Evolutionary conservation across 257 asterid species (phyloP).

Genomic region (Petunia axillaris): DNA sequence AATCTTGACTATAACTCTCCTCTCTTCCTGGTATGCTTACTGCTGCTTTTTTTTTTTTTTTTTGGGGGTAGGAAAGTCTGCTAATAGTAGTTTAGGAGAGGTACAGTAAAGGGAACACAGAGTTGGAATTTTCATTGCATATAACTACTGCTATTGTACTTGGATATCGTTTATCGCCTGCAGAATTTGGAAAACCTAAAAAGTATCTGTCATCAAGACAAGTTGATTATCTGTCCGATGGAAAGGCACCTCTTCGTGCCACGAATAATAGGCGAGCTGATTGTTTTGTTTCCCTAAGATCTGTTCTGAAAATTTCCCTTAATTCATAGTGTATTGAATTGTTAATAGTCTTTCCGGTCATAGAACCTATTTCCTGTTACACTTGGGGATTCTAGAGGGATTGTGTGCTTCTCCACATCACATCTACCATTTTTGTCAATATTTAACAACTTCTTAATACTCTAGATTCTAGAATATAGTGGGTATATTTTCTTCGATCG

Average conservation of each 20-base stretch:
- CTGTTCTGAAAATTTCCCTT: background rate
- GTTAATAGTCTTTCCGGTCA: background rate
- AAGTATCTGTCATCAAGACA: background rate
- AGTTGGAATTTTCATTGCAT: background rate
- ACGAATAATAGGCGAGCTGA: background rate
- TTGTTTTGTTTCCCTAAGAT: background rate
- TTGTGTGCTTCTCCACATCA: background rate
- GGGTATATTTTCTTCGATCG: background rate
- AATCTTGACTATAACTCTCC: background rate
- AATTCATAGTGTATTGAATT: background rate
- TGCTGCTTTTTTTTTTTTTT: background rate
- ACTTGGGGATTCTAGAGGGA: background rate
- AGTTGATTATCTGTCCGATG: background rate
- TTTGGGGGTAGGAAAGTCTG: background rate
- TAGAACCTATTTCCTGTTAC: background rate
- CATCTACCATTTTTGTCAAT: background rate
- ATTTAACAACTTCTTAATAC: background rate
- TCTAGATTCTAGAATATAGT: background rate
- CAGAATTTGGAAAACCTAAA: conserved; percentile 1
- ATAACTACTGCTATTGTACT: background rate
- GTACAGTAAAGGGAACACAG: conserved; percentile 1
- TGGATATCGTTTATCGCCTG: background rate
- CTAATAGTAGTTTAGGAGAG: background rate
- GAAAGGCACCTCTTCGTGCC: background rate
- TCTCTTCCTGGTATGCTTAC: background rate